Base-by-base conservation (phyloP, 176 grass and related monocot species). In the Echinochloa phyllopogon region DNA sequence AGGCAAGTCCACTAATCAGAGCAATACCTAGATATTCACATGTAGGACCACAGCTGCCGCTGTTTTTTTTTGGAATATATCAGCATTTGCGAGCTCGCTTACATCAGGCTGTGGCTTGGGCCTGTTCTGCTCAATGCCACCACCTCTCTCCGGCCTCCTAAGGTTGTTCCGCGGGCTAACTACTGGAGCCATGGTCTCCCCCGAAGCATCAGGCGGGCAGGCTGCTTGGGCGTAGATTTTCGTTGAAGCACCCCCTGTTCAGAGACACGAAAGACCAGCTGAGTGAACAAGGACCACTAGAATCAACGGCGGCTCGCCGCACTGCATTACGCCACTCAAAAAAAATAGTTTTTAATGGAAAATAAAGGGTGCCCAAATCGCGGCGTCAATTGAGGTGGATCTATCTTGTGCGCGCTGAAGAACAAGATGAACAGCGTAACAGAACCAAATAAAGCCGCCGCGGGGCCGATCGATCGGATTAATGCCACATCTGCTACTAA, bases 171-270 rank as follows among this genome's bases (percentile, higher is more conserved):
- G 5, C 8, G 49, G 49, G 73, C 73, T 8, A 51, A n/a, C 51
- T 3, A n/a, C 50, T 57, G 73, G 73, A n/a, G 50, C 33, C 73
- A 75, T 75, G 73, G 1, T 18, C 27, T 74, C 69, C 70, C 5
- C 70, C 48, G 44, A 27, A 33, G 15, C 51, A 51, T 72, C 69
- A 72, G 69, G 6, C 42, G 42, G 42, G 42, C 42, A 0, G 42
- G 42, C 42, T 44, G 7, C 42, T 44, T 44, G 6, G 42, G 42
- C 7, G 42, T 8, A 44, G 42, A 44, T 44, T 1, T 1, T 44
- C 42, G 0, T 44, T 44, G 42, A 44, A 1, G 42, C 6, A 44
- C 42, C 42, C 42, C 42, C 42, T 44, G 42, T 44, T 44, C 42
- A 44, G 42, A 44, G 42, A 33, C 29, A 33, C 29, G 29, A 33